These are phyloP conservation scores for Plasmodium vivax DNA, from an alignment of 169 alveolate species.

Conservation along the genomic window DNA sequence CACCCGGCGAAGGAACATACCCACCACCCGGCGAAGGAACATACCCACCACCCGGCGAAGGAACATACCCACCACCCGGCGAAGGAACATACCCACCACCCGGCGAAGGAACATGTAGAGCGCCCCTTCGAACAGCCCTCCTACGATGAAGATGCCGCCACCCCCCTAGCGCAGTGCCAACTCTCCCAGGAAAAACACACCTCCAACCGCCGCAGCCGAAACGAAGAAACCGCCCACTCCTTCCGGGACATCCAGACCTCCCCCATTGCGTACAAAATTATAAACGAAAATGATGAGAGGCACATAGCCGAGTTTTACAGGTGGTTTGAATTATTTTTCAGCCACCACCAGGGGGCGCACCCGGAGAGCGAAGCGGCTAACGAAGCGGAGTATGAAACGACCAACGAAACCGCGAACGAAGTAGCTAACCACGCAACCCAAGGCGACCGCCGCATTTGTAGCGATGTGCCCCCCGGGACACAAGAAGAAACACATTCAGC, in stretches of 20 bases:
- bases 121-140: neutral
- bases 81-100: too few species aligned
- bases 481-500: neutral
- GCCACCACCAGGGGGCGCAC: neutral
- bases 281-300: conserved; percentile 29
- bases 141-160: neutral
- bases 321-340: conserved; percentile 72
- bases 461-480: neutral
- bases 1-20: too few species aligned
- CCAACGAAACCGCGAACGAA: neutral
- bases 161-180: neutral
- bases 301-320: conserved; percentile 35
- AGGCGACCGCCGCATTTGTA: neutral
- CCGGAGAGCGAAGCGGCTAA: neutral
- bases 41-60: neutral
- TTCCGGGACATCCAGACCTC: conserved; percentile 54
- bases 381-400: neutral
- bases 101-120: neutral
- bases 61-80: neutral
- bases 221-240: neutral
- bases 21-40: neutral
- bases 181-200: neutral
- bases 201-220: neutral
- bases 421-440: neutral
- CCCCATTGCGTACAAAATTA: conserved; percentile 52